Conservation (phyloP, 441 rosid genomes). For the Rhodomyrtus psidioides region DNA sequence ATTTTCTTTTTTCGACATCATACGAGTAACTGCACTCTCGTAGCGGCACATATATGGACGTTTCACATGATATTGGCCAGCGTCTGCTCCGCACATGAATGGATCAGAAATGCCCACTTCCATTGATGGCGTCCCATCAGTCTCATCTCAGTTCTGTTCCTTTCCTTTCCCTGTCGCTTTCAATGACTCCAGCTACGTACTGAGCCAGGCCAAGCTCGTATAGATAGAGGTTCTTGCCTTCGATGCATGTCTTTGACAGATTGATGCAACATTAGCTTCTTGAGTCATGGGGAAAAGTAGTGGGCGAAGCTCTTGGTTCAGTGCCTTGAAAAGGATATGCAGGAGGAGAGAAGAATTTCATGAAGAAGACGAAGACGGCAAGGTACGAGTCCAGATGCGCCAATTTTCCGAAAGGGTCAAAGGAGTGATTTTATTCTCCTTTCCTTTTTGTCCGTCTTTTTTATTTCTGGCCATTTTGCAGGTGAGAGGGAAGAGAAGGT, state of each 20-base stretch:
- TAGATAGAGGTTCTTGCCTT: not conserved
- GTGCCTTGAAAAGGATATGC: conserved; percentile 29
- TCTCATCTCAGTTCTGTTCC: not conserved
- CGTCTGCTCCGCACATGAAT: not conserved
- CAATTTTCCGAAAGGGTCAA: not conserved
- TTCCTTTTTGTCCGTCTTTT: no score
- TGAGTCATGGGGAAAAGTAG: conserved; percentile 28
- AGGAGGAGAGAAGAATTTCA: conserved; percentile 34
- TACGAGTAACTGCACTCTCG: not conserved
- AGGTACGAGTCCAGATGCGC: conserved; percentile 8
- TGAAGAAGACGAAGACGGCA: conserved; percentile 34
- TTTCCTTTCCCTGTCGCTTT: not conserved
- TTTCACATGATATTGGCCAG: not conserved
- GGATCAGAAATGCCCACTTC: not conserved
- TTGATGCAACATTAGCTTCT: not conserved
- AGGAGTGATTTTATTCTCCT: not conserved
- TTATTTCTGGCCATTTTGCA: conserved; percentile 3
- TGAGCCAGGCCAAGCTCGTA: not conserved
- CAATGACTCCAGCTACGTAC: not conserved
- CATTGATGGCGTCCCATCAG: not conserved
- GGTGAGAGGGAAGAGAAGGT: conserved; percentile 44
- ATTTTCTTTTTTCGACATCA: not conserved
- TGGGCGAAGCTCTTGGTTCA: conserved; percentile 44
- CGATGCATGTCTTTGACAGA: not conserved
- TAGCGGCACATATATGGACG: not conserved